Conservation (phyloP, 768 basidiomycete species). For the Russula sp. region DNA sequence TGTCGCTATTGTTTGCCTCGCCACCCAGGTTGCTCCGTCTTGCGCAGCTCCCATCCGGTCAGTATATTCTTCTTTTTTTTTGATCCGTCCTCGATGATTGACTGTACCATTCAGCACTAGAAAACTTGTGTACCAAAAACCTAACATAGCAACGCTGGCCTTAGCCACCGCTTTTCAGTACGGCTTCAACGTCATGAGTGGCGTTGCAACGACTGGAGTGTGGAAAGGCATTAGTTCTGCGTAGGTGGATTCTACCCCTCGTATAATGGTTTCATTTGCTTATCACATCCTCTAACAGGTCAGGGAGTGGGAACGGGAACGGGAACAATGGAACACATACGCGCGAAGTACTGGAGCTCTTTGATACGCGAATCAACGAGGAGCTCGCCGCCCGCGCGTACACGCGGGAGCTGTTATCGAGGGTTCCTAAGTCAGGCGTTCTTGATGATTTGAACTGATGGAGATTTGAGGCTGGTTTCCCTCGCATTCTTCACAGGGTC, state of each 20-base stretch:
- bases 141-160: too few species aligned
- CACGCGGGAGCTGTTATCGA: background rate
- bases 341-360: background rate
- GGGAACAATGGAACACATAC: background rate
- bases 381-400: slow-evolving; percentile 1
- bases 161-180: background rate
- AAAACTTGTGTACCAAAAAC: too few species aligned
- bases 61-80: background rate
- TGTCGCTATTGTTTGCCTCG: background rate
- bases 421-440: background rate
- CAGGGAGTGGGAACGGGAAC: too few species aligned
- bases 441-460: slow-evolving; percentile 1
- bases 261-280: background rate
- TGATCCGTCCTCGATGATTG: background rate
- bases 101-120: background rate
- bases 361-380: background rate
- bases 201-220: background rate
- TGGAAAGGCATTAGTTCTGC: rapidly evolving
- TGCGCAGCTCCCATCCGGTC: background rate
- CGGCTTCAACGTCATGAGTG: background rate
- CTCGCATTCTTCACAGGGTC: background rate
- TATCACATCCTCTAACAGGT: background rate
- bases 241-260: background rate
- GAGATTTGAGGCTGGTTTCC: background rate
- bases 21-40: background rate